Conservation (phyloP, 257 asterid genomes). For the Solanum raphanifolium region DNA sequence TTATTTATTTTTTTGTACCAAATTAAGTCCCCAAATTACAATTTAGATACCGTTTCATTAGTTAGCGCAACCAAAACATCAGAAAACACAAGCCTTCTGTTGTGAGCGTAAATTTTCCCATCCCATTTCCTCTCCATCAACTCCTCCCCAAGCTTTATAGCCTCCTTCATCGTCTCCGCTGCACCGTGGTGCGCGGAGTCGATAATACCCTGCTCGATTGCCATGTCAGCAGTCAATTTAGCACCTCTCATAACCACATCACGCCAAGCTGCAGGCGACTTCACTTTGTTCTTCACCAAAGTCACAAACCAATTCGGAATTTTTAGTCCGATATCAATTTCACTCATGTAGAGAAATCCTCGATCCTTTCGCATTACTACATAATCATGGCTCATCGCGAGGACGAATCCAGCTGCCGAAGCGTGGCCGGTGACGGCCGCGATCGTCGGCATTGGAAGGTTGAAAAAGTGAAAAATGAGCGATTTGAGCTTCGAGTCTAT, state of each 20-base stretch:
- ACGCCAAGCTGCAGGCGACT: conserved; percentile 30
- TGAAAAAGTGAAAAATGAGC: conserved; percentile 22
- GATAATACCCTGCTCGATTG: conserved; percentile 38
- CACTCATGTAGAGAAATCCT: conserved; percentile 54
- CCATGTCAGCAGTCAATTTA: conserved; percentile 49
- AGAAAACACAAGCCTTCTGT: conserved; percentile 49
- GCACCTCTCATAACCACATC: conserved; percentile 34
- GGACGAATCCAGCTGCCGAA: conserved; percentile 41
- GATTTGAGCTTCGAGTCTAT: conserved; percentile 36
- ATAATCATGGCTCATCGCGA: conserved; percentile 56
- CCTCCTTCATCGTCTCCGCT: conserved; percentile 47
- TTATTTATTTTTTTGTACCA: not conserved
- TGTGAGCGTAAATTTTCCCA: conserved; percentile 46
- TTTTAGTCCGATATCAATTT: conserved; percentile 50
- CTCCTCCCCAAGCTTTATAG: conserved; percentile 37
- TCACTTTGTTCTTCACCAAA: conserved; percentile 35
- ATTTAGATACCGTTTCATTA: not conserved
- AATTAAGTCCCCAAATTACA: conserved; percentile 8
- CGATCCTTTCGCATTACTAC: conserved; percentile 44
- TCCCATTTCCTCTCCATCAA: conserved; percentile 46
- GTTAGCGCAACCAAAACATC: conserved; percentile 5
- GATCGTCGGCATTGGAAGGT: conserved; percentile 69
- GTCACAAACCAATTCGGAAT: conserved; percentile 61
- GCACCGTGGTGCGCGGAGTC: conserved; percentile 27
- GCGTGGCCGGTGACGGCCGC: conserved; percentile 73